Conservation (phyloP, 1,284 basidiomycete species). For the Ustilago cynodontis region DNA sequence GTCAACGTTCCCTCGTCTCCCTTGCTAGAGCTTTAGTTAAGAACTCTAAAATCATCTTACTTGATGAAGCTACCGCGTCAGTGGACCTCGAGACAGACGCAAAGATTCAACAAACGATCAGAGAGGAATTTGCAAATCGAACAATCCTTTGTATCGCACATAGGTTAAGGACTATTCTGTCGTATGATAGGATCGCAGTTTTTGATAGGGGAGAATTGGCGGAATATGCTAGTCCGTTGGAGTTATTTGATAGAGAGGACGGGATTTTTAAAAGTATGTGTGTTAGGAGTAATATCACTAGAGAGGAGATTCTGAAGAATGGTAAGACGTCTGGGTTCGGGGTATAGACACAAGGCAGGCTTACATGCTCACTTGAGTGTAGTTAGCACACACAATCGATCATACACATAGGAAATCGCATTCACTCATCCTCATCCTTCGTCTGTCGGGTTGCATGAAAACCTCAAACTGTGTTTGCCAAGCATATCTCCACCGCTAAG, state of each 20-base stretch:
- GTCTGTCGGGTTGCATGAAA: too few species aligned
- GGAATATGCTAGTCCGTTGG: constrained; percentile 79
- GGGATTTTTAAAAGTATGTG: constrained; percentile 80
- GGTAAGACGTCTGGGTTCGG: constrained; percentile 12
- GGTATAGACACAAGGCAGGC: neutral
- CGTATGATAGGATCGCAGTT: constrained; percentile 83
- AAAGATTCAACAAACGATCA: constrained; percentile 87
- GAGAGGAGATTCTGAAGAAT: constrained; percentile 71
- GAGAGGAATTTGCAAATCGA: constrained; percentile 81
- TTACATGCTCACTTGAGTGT: neutral
- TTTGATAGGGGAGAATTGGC: constrained; percentile 80
- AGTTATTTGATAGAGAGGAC: constrained; percentile 74
- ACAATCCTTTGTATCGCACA: constrained; percentile 83
- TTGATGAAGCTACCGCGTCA: constrained; percentile 82
- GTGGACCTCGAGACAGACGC: constrained; percentile 83
- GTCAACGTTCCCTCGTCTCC: constrained; percentile 70
- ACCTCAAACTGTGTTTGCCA: too few species aligned
- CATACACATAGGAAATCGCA: too few species aligned
- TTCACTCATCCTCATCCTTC: too few species aligned
- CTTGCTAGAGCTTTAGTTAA: constrained; percentile 69
- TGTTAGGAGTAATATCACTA: constrained; percentile 78
- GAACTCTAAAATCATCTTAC: constrained; percentile 57
- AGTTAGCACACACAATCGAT: constrained; percentile 1
- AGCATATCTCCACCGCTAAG: too few species aligned
- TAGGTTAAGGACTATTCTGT: constrained; percentile 82